Conservation (phyloP, 2,329 filamentous ascomycete species). For the Epichloe gansuensis region DNA sequence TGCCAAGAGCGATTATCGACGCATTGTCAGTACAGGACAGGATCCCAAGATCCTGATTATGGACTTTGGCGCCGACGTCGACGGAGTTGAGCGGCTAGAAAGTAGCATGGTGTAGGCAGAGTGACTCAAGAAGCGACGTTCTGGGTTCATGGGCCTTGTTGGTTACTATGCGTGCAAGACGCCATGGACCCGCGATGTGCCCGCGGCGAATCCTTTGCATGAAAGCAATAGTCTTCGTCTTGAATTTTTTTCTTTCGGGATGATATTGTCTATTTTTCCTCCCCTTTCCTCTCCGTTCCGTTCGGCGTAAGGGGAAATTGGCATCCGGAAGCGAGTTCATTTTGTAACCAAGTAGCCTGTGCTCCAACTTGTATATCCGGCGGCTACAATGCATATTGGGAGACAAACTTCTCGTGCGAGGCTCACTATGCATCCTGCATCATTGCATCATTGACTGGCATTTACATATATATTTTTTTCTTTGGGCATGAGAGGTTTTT, state of each 20-base stretch:
- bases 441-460: not conserved
- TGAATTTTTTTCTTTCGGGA: not conserved
- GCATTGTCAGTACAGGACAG: constrained; percentile 90
- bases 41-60: constrained; percentile 86
- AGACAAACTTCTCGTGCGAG: not conserved
- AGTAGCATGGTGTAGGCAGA: constrained; percentile 16
- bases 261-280: too few species aligned
- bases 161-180: not conserved
- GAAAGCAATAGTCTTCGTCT: not conserved
- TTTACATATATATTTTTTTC: not conserved
- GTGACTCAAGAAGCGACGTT: not conserved
- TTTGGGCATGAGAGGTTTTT: not conserved
- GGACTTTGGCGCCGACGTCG: constrained; percentile 65
- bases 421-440: not conserved
- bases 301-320: not conserved
- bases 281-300: not conserved
- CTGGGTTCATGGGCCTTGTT: not conserved
- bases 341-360: not conserved
- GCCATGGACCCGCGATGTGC: not conserved
- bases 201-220: not conserved
- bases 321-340: not conserved
- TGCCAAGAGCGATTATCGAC: constrained; percentile 88
- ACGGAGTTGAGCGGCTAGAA: constrained; percentile 47
- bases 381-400: not conserved
- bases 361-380: too few species aligned